phyloP scores from a whole-genome alignment of 148 eudicot species.

The Rhododendron simsii region DNA sequence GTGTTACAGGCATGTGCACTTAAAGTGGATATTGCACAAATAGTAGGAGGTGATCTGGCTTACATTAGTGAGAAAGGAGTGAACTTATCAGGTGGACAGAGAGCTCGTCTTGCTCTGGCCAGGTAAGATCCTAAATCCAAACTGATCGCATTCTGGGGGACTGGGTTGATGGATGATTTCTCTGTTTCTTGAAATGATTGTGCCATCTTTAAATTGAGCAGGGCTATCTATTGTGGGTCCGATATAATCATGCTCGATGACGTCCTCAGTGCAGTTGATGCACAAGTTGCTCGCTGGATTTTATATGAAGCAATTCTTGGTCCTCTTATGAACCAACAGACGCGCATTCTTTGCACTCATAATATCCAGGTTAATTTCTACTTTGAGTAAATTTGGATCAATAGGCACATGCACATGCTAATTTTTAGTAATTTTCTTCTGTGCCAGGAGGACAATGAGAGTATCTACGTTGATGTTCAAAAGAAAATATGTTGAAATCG shows the following conservation, averaged over 20 bases:
- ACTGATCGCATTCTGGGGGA: background rate
- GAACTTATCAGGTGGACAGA: slow-evolving; percentile 94
- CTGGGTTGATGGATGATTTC: background rate
- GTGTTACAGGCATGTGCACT: slow-evolving; percentile 76
- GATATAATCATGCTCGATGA: slow-evolving; percentile 82
- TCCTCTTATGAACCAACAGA: slow-evolving; percentile 58
- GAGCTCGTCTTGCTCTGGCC: slow-evolving; percentile 92
- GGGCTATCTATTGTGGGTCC: slow-evolving; percentile 76
- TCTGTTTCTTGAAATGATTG: slow-evolving; percentile 6
- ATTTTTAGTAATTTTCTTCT: background rate
- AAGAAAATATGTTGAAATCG: background rate
- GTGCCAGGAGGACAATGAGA: background rate
- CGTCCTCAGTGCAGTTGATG: slow-evolving; percentile 93
- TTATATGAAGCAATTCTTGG: slow-evolving; percentile 73
- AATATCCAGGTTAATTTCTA: slow-evolving; percentile 57
- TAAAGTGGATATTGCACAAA: slow-evolving; percentile 66
- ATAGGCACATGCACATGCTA: background rate
- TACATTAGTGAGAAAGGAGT: slow-evolving; percentile 81
- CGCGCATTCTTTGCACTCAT: slow-evolving; percentile 89
- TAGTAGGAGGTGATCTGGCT: slow-evolving; percentile 85
- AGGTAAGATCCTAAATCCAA: slow-evolving; percentile 36
- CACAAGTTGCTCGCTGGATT: slow-evolving; percentile 83
- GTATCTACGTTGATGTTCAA: background rate
- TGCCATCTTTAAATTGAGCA: slow-evolving; percentile 23
- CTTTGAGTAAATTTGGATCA: background rate